Evolutionary conservation across 2,329 filamentous ascomycete genomes (phyloP), one percentile per base, ranked within the genome.

Genomic region (Ascochyta lentis): DNA sequence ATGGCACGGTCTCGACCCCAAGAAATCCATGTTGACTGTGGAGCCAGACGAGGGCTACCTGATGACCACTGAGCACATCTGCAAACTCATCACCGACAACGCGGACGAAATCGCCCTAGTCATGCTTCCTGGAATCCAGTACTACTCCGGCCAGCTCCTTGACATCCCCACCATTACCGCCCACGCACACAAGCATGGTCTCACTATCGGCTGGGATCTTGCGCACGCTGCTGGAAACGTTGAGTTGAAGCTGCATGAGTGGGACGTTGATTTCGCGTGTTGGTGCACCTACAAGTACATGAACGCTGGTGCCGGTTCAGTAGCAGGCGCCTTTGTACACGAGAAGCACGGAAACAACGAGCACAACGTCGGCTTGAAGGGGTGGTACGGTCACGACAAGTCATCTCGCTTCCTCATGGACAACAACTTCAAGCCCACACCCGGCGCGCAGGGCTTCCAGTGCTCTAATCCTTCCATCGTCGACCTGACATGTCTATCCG

Each of bases 281-380:
- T 96, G 92, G 92, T 96, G 92, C 77, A 93, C 88, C 3, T 96
- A 96, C 82, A 96, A 96, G 79, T 96, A 96, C 78, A 84, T 96
- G 72, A 96, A 96, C 70, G 86, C 88, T 10, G 92, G 92, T 0
- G 91, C 92, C 0, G 92, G 92, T 4, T 83, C 87, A 10, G 94
- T 95, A 59, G 91, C 86, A 1, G 91, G 88, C 0, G 81, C 89
- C 1, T 96, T 92, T 65, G 88, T 96, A 6, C 91, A 96, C 74
- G 84, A 89, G 69, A 82, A 80, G 48, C 89, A 95, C 72, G 86
- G 88, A 42, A 72, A 76, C 37, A 86, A 90, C 35, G 64, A 61
- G 5, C 91, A 86, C 67, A 81, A 82, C 24, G 86, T 84, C 6
- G 84, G 92, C 2, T 79, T 96, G 1, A 82, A 86, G 29, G 92